Evolutionary conservation across 2,329 filamentous ascomycete genomes (phyloP).

Genomic region (Byssochlamys sp.): DNA sequence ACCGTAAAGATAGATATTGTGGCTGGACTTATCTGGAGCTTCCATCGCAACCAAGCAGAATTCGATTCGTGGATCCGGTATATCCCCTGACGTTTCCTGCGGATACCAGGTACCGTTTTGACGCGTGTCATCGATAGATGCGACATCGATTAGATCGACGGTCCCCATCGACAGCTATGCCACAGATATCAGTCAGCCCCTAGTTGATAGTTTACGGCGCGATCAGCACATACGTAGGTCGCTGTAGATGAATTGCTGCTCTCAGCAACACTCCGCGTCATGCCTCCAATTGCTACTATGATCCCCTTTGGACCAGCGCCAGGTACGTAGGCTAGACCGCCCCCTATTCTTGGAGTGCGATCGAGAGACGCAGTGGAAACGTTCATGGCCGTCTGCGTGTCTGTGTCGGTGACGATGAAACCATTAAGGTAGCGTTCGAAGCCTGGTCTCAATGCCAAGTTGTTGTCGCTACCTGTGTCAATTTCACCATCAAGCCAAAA

Average conservation of each 20-base stretch:
- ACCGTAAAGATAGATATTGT: constrained; percentile 45
- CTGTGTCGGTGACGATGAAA: constrained; percentile 32
- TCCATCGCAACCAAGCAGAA: constrained; percentile 35
- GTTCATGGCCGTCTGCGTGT: constrained; percentile 25
- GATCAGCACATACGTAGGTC: constrained; percentile 16
- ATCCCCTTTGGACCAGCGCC: constrained; percentile 28
- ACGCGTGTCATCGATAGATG: constrained; percentile 17
- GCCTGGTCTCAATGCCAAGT: constrained; percentile 7
- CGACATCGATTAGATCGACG: constrained; percentile 35
- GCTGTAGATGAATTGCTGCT: constrained; percentile 11
- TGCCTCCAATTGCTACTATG: constrained; percentile 32
- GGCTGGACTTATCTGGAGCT: constrained; percentile 37
- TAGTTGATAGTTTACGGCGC: not conserved
- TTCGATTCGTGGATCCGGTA: constrained; percentile 35
- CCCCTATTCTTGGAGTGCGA: constrained; percentile 26
- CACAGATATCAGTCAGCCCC: constrained; percentile 5
- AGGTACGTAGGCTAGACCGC: constrained; percentile 29
- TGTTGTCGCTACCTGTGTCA: constrained; percentile 25
- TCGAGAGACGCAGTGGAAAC: constrained; percentile 27
- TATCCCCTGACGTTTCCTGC: constrained; percentile 33
- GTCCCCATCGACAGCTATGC: constrained; percentile 22
- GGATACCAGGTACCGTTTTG: constrained; percentile 33
- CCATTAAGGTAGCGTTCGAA: constrained; percentile 22
- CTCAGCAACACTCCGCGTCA: constrained; percentile 10
- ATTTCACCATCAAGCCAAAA: constrained; percentile 35